Percentiles rank a stretch among this genome's conserved stretches.
Conservation (phyloP, 371 early-diverging fungal genomes). For the Rhizoclosmatium hyalinum region DNA sequence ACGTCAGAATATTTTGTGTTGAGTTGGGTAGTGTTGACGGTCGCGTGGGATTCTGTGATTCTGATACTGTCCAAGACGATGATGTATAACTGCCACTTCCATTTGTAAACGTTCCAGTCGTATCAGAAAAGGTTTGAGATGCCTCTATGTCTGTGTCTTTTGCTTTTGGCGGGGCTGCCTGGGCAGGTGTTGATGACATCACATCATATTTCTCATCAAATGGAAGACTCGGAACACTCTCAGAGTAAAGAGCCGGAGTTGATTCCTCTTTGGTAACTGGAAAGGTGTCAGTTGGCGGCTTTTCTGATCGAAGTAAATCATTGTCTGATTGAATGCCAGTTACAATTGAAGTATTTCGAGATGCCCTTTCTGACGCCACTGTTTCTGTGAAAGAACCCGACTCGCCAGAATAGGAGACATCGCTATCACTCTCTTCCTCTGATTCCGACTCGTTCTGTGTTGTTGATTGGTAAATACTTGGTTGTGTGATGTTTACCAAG, state of each 20-base stretch:
- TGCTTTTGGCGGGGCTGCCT: no score
- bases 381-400: not conserved
- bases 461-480: not conserved
- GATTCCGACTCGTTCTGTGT: not conserved
- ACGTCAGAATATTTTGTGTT: not conserved
- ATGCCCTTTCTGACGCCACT: not conserved
- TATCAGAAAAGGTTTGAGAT: not conserved
- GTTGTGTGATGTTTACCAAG: not conserved
- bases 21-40: not conserved
- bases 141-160: not conserved
- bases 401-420: not conserved
- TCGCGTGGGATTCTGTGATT: not conserved
- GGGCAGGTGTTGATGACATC: no score
- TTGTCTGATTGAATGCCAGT: no score
- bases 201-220: no score
- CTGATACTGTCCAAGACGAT: constrained; percentile 1
- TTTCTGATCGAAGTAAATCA: no score
- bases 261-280: no score
- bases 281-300: no score
- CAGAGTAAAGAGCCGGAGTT: no score
- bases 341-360: no score
- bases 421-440: not conserved
- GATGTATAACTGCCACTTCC: not conserved
- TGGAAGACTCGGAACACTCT: no score
- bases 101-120: not conserved